Evolutionary conservation across 345 rosid genomes (phyloP).

Genomic region (Gossypium australe): DNA sequence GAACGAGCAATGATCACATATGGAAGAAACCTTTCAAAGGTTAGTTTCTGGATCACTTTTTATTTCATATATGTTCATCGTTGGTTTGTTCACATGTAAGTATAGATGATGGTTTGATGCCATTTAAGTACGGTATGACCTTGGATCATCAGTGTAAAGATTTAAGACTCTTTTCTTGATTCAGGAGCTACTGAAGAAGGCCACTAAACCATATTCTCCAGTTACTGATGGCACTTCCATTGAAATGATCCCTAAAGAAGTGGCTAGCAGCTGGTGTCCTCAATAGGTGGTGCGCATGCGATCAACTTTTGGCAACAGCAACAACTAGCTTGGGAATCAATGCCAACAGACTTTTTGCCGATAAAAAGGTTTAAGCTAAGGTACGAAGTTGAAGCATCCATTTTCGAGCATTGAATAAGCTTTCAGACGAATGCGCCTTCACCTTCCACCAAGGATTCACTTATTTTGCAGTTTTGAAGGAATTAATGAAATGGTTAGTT

Average conservation of each 20-base stretch:
- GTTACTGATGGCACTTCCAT: constrained; percentile 17
- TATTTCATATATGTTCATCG: not conserved
- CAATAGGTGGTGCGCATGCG: constrained; percentile 34
- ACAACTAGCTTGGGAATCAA: constrained; percentile 11
- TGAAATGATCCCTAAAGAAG: constrained; percentile 52
- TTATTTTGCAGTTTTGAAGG: no score
- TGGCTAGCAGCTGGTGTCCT: constrained; percentile 36
- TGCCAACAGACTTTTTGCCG: not conserved
- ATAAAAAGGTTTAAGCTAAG: not conserved
- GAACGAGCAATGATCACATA: constrained; percentile 61
- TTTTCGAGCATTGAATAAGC: not conserved
- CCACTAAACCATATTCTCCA: constrained; percentile 81
- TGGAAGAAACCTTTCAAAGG: constrained; percentile 54
- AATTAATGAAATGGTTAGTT: no score
- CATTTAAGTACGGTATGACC: not conserved
- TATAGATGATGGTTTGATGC: not conserved
- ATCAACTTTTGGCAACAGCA: constrained; percentile 59
- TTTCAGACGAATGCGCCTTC: not conserved
- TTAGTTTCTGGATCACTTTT: constrained; percentile 18
- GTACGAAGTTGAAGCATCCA: not conserved
- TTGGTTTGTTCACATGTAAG: not conserved
- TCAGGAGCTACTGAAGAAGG: constrained; percentile 71
- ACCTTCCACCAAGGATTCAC: no score
- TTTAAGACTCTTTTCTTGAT: constrained; percentile 7
- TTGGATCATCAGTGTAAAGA: not conserved